A percentile compares a stretch with the other conserved stretches of the same genome.
phyloP scores from a whole-genome alignment of 2,329 filamentous ascomycete genomes.

The Geosmithia flava region DNA sequence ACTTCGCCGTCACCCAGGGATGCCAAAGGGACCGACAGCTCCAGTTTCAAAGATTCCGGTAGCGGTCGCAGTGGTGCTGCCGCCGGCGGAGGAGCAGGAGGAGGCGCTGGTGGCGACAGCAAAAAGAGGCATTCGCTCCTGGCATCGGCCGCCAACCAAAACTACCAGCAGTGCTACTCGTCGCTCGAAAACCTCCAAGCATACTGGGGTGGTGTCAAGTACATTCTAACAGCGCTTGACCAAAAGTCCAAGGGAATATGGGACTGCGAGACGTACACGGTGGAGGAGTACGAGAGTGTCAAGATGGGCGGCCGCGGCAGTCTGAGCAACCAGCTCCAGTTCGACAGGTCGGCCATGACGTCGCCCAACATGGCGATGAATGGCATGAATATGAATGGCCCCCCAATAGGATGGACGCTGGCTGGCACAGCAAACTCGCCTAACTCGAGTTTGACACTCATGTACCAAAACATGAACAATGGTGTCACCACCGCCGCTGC shows the following conservation, averaged over 20 bases:
- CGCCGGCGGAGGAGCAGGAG: neutral
- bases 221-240: slow-evolving; percentile 75
- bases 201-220: slow-evolving; percentile 80
- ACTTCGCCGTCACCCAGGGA: slow-evolving; percentile 28
- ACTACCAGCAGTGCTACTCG: slow-evolving; percentile 80
- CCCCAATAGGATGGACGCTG: slow-evolving; percentile 70
- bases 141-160: slow-evolving; percentile 71
- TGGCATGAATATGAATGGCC: slow-evolving; percentile 7
- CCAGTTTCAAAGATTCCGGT: neutral
- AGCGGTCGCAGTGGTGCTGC: neutral
- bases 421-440: slow-evolving; percentile 79
- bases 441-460: slow-evolving; percentile 68
- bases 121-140: slow-evolving; percentile 60
- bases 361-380: slow-evolving; percentile 29
- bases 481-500: too few relatives aligned
- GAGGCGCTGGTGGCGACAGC: slow-evolving; percentile 9
- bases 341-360: slow-evolving; percentile 24
- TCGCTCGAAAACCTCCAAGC: slow-evolving; percentile 68
- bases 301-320: slow-evolving; percentile 27
- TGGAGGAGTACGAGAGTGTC: slow-evolving; percentile 67
- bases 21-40: neutral
- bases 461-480: slow-evolving; percentile 48
- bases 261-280: slow-evolving; percentile 56
- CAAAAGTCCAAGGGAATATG: slow-evolving; percentile 81
- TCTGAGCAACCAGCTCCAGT: slow-evolving; percentile 25